A percentile compares a stretch with the other conserved stretches of the same genome.
These are phyloP conservation scores for Brettanomyces sp. DNA, from an alignment of 805 yeast species.

Conservation along the genomic window DNA sequence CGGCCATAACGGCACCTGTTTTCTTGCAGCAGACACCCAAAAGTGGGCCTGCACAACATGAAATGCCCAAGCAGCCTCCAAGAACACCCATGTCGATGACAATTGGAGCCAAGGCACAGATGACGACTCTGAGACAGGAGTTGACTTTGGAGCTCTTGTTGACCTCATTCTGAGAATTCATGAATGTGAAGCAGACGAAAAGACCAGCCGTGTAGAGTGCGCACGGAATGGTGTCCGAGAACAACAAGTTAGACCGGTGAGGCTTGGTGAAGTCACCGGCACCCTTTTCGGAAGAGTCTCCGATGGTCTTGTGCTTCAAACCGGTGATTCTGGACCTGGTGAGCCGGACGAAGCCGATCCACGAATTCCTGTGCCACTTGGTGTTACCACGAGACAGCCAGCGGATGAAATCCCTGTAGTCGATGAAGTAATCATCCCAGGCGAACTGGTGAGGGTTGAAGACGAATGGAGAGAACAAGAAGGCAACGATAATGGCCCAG, in stretches of 20 bases:
- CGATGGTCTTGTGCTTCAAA: conserved; percentile 66
- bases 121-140: conserved; percentile 60
- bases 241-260: conserved; percentile 61
- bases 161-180: conserved; percentile 84
- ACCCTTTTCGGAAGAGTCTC: conserved; percentile 71
- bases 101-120: conserved; percentile 86
- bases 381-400: conserved; percentile 90
- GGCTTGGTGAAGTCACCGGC: conserved; percentile 83
- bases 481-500: conserved; percentile 87
- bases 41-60: conserved; percentile 97
- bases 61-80: conserved; percentile 64
- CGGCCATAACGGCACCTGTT: conserved; percentile 94
- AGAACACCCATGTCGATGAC: conserved; percentile 82
- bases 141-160: conserved; percentile 45
- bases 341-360: conserved; percentile 79
- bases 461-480: conserved; percentile 85
- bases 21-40: conserved; percentile 92
- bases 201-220: conserved; percentile 68
- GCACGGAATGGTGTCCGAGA: conserved; percentile 67
- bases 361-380: conserved; percentile 80
- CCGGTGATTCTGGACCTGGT: conserved; percentile 82
- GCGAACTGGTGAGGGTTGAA: conserved; percentile 98
- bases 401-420: conserved; percentile 87
- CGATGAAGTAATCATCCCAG: conserved; percentile 92
- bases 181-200: conserved; percentile 70